phyloP scores from a whole-genome alignment of 495 filamentous ascomycete genomes.

The Penicillium malachiteum region DNA sequence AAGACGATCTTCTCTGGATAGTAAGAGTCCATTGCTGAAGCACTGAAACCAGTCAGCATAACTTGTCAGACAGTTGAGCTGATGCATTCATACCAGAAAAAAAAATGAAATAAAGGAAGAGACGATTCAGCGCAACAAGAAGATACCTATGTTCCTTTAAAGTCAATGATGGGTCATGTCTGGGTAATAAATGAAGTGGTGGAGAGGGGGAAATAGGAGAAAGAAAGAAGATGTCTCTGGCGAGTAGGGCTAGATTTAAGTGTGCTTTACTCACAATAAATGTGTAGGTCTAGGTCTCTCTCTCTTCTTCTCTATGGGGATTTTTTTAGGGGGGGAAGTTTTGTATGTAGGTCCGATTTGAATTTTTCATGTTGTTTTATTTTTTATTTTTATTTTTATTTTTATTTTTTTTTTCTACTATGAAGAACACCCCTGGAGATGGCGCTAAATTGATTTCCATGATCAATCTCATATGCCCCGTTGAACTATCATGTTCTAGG shows the following conservation, averaged over 20 bases:
- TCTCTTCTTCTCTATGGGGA: not conserved
- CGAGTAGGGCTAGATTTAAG: constrained; percentile 31
- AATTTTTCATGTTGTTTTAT: constrained; percentile 5
- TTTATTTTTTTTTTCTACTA: constrained; percentile 1
- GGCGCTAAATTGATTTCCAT: not conserved
- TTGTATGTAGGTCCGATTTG: not conserved
- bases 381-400: constrained; percentile 1
- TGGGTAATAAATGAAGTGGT: not conserved
- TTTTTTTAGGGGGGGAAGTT: not conserved
- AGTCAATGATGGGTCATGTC: not conserved
- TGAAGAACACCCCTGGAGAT: not conserved
- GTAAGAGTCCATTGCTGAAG: constrained; percentile 35
- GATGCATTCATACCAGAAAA: not conserved
- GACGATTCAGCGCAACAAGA: not conserved
- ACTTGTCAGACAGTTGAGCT: not conserved
- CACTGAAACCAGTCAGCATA: not conserved
- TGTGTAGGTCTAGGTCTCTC: constrained; percentile 21
- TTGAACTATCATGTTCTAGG: not conserved
- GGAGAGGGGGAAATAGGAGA: constrained; percentile 13
- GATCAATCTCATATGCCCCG: not conserved
- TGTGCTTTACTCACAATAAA: constrained; percentile 31
- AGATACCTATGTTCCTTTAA: not conserved
- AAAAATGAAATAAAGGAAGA: not conserved
- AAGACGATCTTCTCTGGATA: constrained; percentile 32
- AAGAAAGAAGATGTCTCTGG: constrained; percentile 20